These are phyloP conservation scores for Fusarium anguioides DNA, from an alignment of 2,329 filamentous ascomycete genomes.

Conservation along the genomic window DNA sequence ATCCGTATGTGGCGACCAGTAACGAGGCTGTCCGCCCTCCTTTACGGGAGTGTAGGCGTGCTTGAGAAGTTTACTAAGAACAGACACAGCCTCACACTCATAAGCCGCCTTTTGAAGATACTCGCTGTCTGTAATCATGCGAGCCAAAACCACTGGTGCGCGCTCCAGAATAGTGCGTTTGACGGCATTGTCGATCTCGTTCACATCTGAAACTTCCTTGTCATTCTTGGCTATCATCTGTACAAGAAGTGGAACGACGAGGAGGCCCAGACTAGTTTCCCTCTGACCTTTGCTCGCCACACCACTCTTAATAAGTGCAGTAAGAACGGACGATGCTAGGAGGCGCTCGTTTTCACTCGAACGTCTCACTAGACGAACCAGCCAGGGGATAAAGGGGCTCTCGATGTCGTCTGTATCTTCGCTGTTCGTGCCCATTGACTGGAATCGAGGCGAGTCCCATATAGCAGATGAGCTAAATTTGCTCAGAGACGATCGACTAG, in stretches of 20 bases:
- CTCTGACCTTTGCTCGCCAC: constrained; percentile 70
- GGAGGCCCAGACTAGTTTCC: constrained; percentile 71
- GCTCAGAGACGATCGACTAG: constrained; percentile 45
- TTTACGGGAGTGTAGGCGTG: constrained; percentile 61
- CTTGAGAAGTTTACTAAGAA: constrained; percentile 61
- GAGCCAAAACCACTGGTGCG: constrained; percentile 79
- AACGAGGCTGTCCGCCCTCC: constrained; percentile 45
- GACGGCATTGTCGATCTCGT: constrained; percentile 51
- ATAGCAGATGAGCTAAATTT: constrained; percentile 46
- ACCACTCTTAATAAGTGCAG: constrained; percentile 75
- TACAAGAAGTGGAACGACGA: constrained; percentile 77
- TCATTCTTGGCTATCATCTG: constrained; percentile 63
- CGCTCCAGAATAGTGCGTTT: constrained; percentile 68
- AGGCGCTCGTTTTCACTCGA: constrained; percentile 69
- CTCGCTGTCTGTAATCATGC: constrained; percentile 81
- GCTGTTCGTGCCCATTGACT: constrained; percentile 46
- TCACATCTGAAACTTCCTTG: constrained; percentile 58
- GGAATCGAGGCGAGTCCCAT: constrained; percentile 50
- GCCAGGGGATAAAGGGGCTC: constrained; percentile 77
- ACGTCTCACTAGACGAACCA: constrained; percentile 72
- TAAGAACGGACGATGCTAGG: constrained; percentile 75
- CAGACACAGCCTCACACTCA: constrained; percentile 66
- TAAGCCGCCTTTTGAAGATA: constrained; percentile 84
- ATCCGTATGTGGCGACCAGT: constrained; percentile 55
- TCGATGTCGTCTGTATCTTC: constrained; percentile 69